These are phyloP conservation scores for Arachis monticola DNA, from an alignment of 331 rosid genomes.

Conservation along the genomic window DNA sequence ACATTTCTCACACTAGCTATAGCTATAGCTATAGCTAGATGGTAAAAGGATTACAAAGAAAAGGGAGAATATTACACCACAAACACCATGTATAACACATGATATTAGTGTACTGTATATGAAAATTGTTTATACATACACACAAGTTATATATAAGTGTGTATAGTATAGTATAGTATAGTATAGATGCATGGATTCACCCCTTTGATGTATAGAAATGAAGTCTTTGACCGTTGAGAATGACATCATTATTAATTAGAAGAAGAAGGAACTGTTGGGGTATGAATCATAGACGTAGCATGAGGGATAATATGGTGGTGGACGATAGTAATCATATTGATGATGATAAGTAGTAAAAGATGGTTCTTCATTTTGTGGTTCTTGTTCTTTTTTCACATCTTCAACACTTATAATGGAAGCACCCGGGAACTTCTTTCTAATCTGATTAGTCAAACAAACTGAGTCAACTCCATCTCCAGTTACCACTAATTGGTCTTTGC, in stretches of 20 bases:
- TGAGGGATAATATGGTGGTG: conserved; percentile 8
- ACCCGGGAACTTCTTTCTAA: conserved; percentile 57
- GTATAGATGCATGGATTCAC: too few species aligned
- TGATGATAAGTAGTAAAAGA: neutral
- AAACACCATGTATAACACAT: too few species aligned
- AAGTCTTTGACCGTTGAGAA: too few species aligned
- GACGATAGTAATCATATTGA: neutral
- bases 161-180: too few species aligned
- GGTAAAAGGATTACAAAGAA: too few species aligned
- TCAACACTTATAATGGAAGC: conserved; percentile 52
- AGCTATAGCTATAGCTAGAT: too few species aligned
- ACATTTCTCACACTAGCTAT: too few species aligned
- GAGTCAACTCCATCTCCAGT: conserved; percentile 61
- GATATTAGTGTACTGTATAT: too few species aligned
- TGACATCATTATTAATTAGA: neutral
- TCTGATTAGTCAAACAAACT: conserved; percentile 39
- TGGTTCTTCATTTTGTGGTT: neutral
- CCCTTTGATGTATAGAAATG: too few species aligned
- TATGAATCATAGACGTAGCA: conserved; percentile 20
- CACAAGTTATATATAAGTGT: too few species aligned
- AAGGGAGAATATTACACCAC: too few species aligned
- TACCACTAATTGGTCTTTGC: conserved; percentile 52
- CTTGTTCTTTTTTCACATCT: conserved; percentile 3
- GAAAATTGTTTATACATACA: too few species aligned
- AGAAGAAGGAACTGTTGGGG: conserved; percentile 24